Evolutionary conservation across 352 stramenopile genomes (phyloP), one percentile per base, ranked within the genome.

Genomic region (Globisporangium abappressorium): DNA sequence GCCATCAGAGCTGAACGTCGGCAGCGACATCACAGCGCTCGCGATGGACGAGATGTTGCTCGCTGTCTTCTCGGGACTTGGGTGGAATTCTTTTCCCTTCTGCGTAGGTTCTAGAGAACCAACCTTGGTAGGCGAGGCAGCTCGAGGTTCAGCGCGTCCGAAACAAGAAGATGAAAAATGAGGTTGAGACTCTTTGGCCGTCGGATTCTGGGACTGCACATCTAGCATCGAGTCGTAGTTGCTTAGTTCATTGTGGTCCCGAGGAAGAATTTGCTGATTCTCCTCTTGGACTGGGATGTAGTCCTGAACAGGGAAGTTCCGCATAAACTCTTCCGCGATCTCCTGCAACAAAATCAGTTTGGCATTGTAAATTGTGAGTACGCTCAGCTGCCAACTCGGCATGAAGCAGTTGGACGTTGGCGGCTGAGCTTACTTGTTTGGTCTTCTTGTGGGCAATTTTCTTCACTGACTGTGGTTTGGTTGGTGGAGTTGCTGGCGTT

Each of bases 291-390:
- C 53, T 36, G 80, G 77, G 41, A 93, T 92, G 57, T 89, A 93
- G 15, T 90, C 81, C 53, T 94, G 85, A 2, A 92, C 72, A 0
- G 85, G 85, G 30, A 91, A 94, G 9, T 78, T 76, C 11, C 80
- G 75, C 80, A 90, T 80, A 56, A 89, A 86, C 1, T 87, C 81
- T 57, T 90, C 78, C 0, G 75, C 75, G 56, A 89, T 79, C 73
- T 84, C 64, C 68, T 64, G 8, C 5, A 36, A 34, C 38, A n/a
- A 26, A 26, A 26, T 26, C 24, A 26, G 24, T 26, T 26, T 26
- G 24, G 24, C 24, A 26, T 26, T 26, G 24, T 26, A 26, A 1
- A 26, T 26, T 26, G 24, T 26, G 24, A 26, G 24, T 26, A 26
- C 24, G 24, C 24, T 26, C 24, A 26, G 24, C 24, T 26, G 24